Conservation (phyloP, 352 stramenopile genomes). For the Phytopythium chamaehyphon region DNA sequence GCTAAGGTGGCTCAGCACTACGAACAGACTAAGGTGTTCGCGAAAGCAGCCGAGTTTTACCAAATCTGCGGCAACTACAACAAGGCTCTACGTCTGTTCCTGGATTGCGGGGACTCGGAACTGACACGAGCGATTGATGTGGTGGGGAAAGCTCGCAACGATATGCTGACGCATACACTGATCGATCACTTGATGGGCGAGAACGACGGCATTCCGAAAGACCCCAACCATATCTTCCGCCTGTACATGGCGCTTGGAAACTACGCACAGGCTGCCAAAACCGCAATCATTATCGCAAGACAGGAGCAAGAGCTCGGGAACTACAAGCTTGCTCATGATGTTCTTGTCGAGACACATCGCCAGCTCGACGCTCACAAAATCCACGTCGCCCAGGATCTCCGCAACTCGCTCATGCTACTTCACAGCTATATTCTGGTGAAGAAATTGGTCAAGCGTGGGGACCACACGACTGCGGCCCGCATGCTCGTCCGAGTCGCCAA, state of each 20-base stretch:
- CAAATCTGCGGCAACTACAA: conserved; percentile 87
- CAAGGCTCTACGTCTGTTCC: conserved; percentile 88
- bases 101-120: conserved; percentile 87
- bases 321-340: conserved; percentile 89
- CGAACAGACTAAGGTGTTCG: conserved; percentile 69
- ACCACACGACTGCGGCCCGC: conserved; percentile 82
- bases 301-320: conserved; percentile 93
- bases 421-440: conserved; percentile 94
- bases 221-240: conserved; percentile 93
- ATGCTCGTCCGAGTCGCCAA: conserved; percentile 90
- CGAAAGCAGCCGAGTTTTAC: conserved; percentile 88
- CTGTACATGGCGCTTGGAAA: conserved; percentile 94
- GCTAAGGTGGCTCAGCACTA: conserved; percentile 89
- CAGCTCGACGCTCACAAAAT: conserved; percentile 86
- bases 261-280: conserved; percentile 91
- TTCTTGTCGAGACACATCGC: conserved; percentile 89
- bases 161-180: conserved; percentile 93
- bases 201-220: conserved; percentile 91
- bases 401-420: conserved; percentile 84
- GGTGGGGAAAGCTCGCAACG: conserved; percentile 89
- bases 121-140: conserved; percentile 90
- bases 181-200: conserved; percentile 96
- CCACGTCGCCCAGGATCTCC: conserved; percentile 86
- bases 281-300: conserved; percentile 91
- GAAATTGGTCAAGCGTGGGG: conserved; percentile 85